Base-by-base conservation (phyloP, 1,284 basidiomycete species). In the Ustilago nuda region DNA sequence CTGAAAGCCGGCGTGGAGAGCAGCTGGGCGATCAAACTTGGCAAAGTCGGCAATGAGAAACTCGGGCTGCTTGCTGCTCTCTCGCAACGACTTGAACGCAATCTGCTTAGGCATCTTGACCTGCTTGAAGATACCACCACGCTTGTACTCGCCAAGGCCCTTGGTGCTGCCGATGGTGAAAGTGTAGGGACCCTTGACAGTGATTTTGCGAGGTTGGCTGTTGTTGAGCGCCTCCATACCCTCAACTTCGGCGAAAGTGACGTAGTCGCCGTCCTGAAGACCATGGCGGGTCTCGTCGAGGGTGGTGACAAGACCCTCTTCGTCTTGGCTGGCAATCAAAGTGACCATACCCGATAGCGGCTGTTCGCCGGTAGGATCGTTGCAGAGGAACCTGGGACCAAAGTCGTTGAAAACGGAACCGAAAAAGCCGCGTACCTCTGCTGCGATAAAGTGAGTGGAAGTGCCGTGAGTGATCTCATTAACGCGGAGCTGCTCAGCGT, bases 51-150 rank as follows among this genome's bases (percentile, higher is more conserved):
- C 95, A 78, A 98, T 91, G 88, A 98, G 93, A 84, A 91, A 91
- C 82, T 99, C 96, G 0, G 97, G 96, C 53, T 89, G 86, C 79
- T 90, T 89, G 65, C 94, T 86, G 5, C 94, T 94, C 80, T 98
- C 94, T 80, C 92, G 90, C 48, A 99, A 89, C 7, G 95, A 91
- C 94, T 98, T 98, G 72, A 85, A 86, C 39, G 74, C 90, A 62
- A 99, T 89, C 70, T 94, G 90, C 88, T 97, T 98, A 27, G 97
- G 97, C 94, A 97, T 95, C 89, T 99, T 99, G 83, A 99, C 94
- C 87, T 99, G 97, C 17, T 94, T 95, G 86, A 99, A 99, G 79
- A 96, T 92, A 56, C 97, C 97, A 36, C 95, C 97, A 36, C 91
- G 87, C 83, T 92, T 91, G 88, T 99, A 99, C 54, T 91, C 89